Evolutionary conservation across 176 grass and related monocot genomes (phyloP).

Genomic region (Phyllostachys edulis): DNA sequence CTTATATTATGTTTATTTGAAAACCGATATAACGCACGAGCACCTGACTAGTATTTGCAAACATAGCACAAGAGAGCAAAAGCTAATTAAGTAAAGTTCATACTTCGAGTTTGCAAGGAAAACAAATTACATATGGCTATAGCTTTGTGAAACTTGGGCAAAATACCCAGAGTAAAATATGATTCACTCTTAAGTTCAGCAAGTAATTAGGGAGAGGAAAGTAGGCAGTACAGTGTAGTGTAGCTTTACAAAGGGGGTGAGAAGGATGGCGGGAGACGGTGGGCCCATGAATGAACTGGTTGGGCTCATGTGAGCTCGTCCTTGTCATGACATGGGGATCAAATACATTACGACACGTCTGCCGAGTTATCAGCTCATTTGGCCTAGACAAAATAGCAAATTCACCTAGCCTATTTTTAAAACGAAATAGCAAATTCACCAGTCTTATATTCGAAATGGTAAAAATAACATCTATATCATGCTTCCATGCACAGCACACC

Average conservation of each 20-base stretch:
- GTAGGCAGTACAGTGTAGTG: neutral
- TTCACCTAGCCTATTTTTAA: no score
- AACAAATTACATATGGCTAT: neutral
- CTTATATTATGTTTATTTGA: no score
- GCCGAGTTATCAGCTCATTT: no score
- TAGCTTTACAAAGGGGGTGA: neutral
- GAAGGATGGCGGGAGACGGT: conserved; percentile 2
- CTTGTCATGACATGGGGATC: conserved; percentile 45
- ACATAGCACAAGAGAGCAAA: neutral
- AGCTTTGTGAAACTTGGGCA: neutral
- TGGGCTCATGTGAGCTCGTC: conserved; percentile 54
- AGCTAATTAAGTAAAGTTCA: neutral
- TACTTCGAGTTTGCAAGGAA: no score
- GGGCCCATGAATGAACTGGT: conserved; percentile 38
- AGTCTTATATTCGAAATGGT: no score
- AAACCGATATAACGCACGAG: no score
- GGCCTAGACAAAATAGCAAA: no score
- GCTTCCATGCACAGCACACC: no score
- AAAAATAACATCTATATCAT: no score
- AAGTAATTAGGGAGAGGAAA: conserved; percentile 13
- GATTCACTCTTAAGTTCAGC: neutral
- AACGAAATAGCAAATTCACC: no score
- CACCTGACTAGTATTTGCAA: neutral
- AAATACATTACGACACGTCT: neutral
- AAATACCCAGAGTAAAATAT: neutral